Conservation (phyloP, 192 early-diverging fungal genomes). For the Phlyctochytrium bullatum region DNA sequence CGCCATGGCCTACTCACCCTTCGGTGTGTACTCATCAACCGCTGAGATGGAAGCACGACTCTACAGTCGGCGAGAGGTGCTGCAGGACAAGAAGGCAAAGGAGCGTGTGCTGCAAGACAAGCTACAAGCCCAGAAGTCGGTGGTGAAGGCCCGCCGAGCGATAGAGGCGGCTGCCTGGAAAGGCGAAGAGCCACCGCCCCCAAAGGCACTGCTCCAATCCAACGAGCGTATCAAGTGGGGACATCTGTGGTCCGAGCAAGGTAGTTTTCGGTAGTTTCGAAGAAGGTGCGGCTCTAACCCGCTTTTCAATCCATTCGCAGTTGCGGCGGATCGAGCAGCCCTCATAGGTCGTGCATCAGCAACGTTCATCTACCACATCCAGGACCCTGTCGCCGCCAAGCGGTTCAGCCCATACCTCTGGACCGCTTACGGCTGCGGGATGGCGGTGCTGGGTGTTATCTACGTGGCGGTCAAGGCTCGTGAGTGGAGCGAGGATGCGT, state of each 20-base stretch:
- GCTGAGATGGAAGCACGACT: not conserved
- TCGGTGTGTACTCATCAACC: not conserved
- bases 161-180: not conserved
- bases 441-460: not conserved
- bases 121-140: not conserved
- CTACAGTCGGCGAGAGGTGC: not conserved
- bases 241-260: no score
- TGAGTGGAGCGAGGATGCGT: not conserved
- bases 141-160: not conserved
- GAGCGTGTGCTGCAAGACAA: not conserved
- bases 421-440: not conserved
- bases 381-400: not conserved
- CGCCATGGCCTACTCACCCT: no score
- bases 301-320: no score
- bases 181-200: not conserved
- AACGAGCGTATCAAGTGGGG: no score
- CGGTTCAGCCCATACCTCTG: not conserved
- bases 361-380: not conserved
- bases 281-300: no score
- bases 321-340: not conserved
- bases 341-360: not conserved
- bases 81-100: not conserved
- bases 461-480: not conserved
- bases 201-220: not conserved
- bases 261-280: no score